A percentile compares a stretch with the other conserved stretches of the same genome.
Evolutionary conservation across 2,329 filamentous ascomycete genomes (phyloP).

Genomic region (Teratosphaeria nubilosa): DNA sequence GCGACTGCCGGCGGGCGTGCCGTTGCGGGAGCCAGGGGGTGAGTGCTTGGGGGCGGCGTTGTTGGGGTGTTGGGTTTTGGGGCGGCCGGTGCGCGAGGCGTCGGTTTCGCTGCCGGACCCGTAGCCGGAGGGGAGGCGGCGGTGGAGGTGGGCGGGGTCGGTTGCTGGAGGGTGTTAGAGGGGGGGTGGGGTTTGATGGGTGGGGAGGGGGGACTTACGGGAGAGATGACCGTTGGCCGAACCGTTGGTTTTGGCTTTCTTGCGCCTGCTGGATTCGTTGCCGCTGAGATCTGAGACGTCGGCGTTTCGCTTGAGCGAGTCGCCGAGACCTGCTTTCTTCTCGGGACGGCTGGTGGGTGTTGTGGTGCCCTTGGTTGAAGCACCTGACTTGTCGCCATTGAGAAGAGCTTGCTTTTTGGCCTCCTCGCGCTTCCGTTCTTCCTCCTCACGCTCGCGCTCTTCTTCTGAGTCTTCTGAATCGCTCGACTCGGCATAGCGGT

Average conservation of each 20-base stretch:
- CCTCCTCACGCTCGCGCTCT: slow-evolving; percentile 51
- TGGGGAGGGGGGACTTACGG: slow-evolving; percentile 9
- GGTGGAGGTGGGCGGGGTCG: slow-evolving; percentile 6
- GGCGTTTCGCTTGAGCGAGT: slow-evolving; percentile 70
- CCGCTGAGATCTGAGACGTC: slow-evolving; percentile 84
- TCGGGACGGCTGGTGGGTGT: slow-evolving; percentile 51
- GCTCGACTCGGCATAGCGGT: slow-evolving; percentile 35
- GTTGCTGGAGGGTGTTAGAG: slow-evolving; percentile 9
- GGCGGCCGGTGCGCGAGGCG: slow-evolving; percentile 51
- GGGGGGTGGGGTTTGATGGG: neutral
- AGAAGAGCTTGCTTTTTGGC: slow-evolving; percentile 37
- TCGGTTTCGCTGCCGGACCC: slow-evolving; percentile 64
- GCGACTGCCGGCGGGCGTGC: slow-evolving; percentile 21
- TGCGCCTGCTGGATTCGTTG: slow-evolving; percentile 68
- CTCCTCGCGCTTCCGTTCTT: slow-evolving; percentile 45
- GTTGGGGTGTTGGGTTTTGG: slow-evolving; percentile 24
- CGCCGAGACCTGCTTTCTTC: slow-evolving; percentile 35
- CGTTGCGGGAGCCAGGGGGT: slow-evolving; percentile 31
- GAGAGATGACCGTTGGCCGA: slow-evolving; percentile 13
- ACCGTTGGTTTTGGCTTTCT: slow-evolving; percentile 47
- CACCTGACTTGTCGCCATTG: slow-evolving; percentile 42
- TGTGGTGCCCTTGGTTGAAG: slow-evolving; percentile 60
- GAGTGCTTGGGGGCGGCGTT: slow-evolving; percentile 45
- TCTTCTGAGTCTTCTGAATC: slow-evolving; percentile 55
- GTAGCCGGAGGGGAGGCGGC: slow-evolving; percentile 25